phyloP scores from a whole-genome alignment of 2,329 filamentous ascomycete genomes.

The Colletotrichum liaoningense region DNA sequence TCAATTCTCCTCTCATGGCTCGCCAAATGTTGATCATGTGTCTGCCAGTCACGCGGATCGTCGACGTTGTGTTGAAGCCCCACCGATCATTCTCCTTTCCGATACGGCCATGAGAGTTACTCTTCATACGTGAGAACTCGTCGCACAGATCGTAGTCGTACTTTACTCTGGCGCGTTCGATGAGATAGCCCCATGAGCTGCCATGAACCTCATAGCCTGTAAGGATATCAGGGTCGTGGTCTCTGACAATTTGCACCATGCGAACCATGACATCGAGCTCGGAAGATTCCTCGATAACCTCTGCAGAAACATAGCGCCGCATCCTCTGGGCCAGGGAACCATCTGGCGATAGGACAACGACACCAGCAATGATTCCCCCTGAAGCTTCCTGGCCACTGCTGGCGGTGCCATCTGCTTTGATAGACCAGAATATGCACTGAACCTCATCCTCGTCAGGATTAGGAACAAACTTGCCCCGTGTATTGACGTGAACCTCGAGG shows the following conservation, averaged over 20 bases:
- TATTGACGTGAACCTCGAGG: conserved; percentile 91
- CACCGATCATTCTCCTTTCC: conserved; percentile 89
- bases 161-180: conserved; percentile 86
- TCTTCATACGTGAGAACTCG: conserved; percentile 90
- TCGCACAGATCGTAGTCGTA: conserved; percentile 93
- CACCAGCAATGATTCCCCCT: conserved; percentile 70
- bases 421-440: conserved; percentile 88
- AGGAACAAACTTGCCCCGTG: conserved; percentile 81
- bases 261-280: conserved; percentile 88
- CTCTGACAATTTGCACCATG: conserved; percentile 88
- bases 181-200: conserved; percentile 93
- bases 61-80: conserved; percentile 95
- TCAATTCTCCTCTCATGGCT: conserved; percentile 93
- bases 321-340: conserved; percentile 70
- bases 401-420: conserved; percentile 79
- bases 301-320: conserved; percentile 67
- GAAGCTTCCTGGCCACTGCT: conserved; percentile 58
- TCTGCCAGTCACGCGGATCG: conserved; percentile 90
- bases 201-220: conserved; percentile 96
- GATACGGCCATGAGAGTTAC: conserved; percentile 83
- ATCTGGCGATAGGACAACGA: conserved; percentile 77
- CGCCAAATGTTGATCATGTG: conserved; percentile 99
- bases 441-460: conserved; percentile 94
- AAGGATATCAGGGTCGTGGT: conserved; percentile 89
- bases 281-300: conserved; percentile 79